These are phyloP conservation scores for Globisporangium irregulare DNA, from an alignment of 352 stramenopile genomes.

Conservation along the genomic window DNA sequence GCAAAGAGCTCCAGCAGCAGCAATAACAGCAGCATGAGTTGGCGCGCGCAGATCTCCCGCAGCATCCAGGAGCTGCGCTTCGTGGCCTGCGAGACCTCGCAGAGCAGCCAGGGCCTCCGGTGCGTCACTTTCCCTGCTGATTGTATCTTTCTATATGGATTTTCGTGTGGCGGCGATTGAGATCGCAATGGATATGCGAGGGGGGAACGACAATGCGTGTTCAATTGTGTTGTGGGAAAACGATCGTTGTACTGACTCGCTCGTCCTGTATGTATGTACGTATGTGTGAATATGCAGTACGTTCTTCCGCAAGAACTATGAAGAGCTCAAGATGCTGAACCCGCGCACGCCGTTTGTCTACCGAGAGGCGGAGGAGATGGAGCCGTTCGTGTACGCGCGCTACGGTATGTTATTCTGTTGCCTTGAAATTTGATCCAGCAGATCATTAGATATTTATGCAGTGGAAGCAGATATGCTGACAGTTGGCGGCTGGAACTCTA, in stretches of 20 bases:
- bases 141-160: not conserved
- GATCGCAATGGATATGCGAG: not conserved
- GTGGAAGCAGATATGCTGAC: not conserved
- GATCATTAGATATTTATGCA: not conserved
- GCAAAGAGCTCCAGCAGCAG: not conserved
- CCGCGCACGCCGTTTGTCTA: slow-evolving; percentile 81
- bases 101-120: slow-evolving; percentile 81
- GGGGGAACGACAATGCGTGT: not conserved
- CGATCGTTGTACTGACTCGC: slow-evolving; percentile 4
- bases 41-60: slow-evolving; percentile 86
- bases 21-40: slow-evolving; percentile 57
- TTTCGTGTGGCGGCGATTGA: not conserved
- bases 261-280: slow-evolving; percentile 11
- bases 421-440: too few relatives aligned
- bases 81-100: slow-evolving; percentile 78
- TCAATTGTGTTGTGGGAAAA: not conserved
- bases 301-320: slow-evolving; percentile 88
- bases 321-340: slow-evolving; percentile 88
- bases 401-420: slow-evolving; percentile 36
- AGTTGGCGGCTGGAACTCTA: not conserved
- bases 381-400: slow-evolving; percentile 86
- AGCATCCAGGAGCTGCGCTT: slow-evolving; percentile 84
- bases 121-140: slow-evolving; percentile 25
- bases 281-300: slow-evolving; percentile 30
- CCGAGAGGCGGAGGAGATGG: slow-evolving; percentile 82